phyloP scores from a whole-genome alignment of 2,329 filamentous ascomycete species.

The Pestalotiopsis sp. region DNA sequence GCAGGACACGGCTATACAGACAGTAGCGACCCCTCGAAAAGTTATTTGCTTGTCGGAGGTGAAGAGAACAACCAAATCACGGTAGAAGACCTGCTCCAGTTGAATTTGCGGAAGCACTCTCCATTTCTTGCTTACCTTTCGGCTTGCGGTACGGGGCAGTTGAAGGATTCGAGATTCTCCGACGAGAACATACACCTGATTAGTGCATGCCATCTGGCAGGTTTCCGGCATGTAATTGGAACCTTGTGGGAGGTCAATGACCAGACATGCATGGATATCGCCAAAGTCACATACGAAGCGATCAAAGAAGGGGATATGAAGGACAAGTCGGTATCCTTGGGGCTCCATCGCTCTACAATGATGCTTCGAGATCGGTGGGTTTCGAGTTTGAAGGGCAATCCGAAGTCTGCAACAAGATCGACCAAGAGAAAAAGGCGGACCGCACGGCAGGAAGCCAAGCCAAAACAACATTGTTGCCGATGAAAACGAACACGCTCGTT shows the following conservation, averaged over 20 bases:
- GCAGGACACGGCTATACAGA: conserved; percentile 40
- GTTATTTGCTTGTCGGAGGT: conserved; percentile 32
- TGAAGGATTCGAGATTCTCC: neutral
- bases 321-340: neutral
- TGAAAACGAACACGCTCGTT: neutral
- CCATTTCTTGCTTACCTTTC: neutral
- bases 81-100: neutral
- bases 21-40: conserved; percentile 31
- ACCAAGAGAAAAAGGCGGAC: neutral
- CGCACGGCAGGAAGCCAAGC: neutral
- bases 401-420: neutral
- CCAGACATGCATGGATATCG: conserved; percentile 31
- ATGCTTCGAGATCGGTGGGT: neutral
- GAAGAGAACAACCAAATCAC: conserved; percentile 20
- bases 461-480: neutral
- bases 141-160: neutral
- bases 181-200: conserved; percentile 3
- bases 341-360: neutral
- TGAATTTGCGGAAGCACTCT: neutral
- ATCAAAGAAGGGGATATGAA: neutral
- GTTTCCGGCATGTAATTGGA: conserved; percentile 43
- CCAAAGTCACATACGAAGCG: conserved; percentile 28
- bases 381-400: neutral
- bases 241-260: conserved; percentile 42
- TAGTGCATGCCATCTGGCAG: conserved; percentile 38